phyloP scores from a whole-genome alignment of 129 eudicot genomes.

The Erigeron canadensis region DNA sequence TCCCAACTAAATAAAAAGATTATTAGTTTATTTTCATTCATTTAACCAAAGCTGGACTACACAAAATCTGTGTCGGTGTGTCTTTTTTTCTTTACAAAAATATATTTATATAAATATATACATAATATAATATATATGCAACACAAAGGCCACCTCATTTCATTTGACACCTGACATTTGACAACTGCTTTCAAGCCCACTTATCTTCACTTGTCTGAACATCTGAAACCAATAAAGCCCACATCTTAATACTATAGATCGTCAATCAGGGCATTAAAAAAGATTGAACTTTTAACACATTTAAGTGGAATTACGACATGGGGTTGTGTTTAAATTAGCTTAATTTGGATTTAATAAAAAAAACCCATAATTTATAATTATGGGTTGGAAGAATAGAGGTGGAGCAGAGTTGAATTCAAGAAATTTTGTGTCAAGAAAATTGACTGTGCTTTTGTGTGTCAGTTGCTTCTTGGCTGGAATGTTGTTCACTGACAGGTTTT shows the following conservation, averaged over 20 bases:
- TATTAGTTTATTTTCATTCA: too few species aligned
- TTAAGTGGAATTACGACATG: neutral
- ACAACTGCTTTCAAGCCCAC: neutral
- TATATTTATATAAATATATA: too few species aligned
- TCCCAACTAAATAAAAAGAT: too few species aligned
- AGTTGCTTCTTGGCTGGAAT: constrained; percentile 85
- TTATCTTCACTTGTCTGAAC: neutral
- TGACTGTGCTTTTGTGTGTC: constrained; percentile 55
- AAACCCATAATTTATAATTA: constrained; percentile 17
- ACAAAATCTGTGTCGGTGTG: too few species aligned
- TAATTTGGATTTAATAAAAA: constrained; percentile 4
- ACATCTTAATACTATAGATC: neutral
- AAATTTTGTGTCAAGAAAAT: constrained; percentile 54
- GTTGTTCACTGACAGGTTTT: constrained; percentile 91
- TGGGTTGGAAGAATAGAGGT: constrained; percentile 77
- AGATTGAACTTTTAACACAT: neutral
- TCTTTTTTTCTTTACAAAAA: too few species aligned
- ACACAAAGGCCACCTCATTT: neutral
- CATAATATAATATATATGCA: neutral
- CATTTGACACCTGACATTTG: neutral
- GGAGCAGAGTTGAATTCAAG: constrained; percentile 48
- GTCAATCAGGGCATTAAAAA: neutral
- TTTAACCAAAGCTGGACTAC: too few species aligned
- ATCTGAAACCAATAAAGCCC: neutral
- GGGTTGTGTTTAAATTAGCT: neutral